A percentile compares a stretch with the other conserved stretches of the same genome.
Evolutionary conservation across 129 eudicot genomes (phyloP).

Genomic region (sunflower (Helianthus annuus)): DNA sequence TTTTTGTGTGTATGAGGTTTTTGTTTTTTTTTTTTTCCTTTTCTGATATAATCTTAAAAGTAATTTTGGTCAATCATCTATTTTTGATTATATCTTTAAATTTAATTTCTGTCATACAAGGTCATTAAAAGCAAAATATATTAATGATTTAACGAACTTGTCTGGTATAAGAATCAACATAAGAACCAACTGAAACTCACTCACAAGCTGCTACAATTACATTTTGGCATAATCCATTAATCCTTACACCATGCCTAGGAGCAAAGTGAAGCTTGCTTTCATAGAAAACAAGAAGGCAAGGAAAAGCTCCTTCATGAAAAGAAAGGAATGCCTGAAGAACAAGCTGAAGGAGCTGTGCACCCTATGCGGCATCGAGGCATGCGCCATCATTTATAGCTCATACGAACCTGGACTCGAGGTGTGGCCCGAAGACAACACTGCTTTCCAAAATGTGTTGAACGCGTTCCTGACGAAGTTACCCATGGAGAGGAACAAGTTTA

Average conservation of each 20-base stretch:
- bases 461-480: conserved; percentile 6
- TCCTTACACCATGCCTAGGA: conserved; percentile 32
- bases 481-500: conserved; percentile 25
- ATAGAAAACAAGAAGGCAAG: conserved; percentile 21
- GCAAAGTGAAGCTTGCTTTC: conserved; percentile 33
- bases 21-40: background rate
- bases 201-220: background rate
- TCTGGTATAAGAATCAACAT: background rate
- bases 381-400: conserved; percentile 37
- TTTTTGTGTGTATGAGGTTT: no score
- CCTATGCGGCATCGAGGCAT: conserved; percentile 39
- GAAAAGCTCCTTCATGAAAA: conserved; percentile 34
- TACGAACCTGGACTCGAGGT: conserved; percentile 15
- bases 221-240: background rate
- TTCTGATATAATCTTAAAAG: background rate
- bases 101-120: background rate
- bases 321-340: conserved; percentile 33
- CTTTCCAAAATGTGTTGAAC: conserved; percentile 20
- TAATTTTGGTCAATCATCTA: background rate
- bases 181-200: background rate
- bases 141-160: no score
- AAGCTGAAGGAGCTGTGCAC: conserved; percentile 37
- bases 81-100: background rate
- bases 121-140: background rate
- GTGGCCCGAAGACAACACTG: conserved; percentile 34